A percentile compares a stretch with the other conserved stretches of the same genome.
Evolutionary conservation across 78 protist genomes (phyloP).

Genomic region (Speleostelium caveatum): DNA sequence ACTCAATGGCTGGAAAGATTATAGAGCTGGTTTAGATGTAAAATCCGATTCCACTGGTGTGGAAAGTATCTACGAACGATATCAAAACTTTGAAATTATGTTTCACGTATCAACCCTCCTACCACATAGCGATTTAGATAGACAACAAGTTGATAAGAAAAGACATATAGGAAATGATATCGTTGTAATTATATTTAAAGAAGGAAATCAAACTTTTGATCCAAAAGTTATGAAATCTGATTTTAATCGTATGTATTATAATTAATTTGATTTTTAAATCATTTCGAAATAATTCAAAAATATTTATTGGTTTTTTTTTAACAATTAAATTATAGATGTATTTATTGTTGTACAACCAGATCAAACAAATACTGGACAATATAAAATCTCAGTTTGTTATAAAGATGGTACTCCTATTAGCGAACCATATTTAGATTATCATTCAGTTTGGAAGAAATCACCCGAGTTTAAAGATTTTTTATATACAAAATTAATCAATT

Average conservation of each 20-base stretch:
- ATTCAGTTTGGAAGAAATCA: conserved; percentile 33
- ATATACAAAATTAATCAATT: conserved; percentile 56
- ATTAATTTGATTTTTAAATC: too few relatives aligned
- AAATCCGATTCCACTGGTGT: conserved; percentile 71
- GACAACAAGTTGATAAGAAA: conserved; percentile 85
- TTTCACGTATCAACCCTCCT: conserved; percentile 87
- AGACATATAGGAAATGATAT: conserved; percentile 89
- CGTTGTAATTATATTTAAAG: conserved; percentile 80
- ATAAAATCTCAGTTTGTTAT: conserved; percentile 33
- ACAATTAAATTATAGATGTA: conserved; percentile 33
- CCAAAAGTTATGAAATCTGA: conserved; percentile 79
- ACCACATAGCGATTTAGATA: conserved; percentile 61
- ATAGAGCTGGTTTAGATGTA: conserved; percentile 85
- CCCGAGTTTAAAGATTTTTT: conserved; percentile 62
- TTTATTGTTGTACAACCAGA: conserved; percentile 63
- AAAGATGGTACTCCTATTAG: conserved; percentile 53
- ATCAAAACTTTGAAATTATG: conserved; percentile 82
- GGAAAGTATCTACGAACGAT: conserved; percentile 62
- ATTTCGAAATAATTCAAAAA: not conserved
- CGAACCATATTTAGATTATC: conserved; percentile 19
- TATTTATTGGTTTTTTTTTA: not conserved
- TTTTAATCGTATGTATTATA: conserved; percentile 79
- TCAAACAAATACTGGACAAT: conserved; percentile 2
- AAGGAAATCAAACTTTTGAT: conserved; percentile 54
- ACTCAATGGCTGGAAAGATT: conserved; percentile 71